Conservation (phyloP, 2,329 filamentous ascomycete species). For the Botrytis tulipae region DNA sequence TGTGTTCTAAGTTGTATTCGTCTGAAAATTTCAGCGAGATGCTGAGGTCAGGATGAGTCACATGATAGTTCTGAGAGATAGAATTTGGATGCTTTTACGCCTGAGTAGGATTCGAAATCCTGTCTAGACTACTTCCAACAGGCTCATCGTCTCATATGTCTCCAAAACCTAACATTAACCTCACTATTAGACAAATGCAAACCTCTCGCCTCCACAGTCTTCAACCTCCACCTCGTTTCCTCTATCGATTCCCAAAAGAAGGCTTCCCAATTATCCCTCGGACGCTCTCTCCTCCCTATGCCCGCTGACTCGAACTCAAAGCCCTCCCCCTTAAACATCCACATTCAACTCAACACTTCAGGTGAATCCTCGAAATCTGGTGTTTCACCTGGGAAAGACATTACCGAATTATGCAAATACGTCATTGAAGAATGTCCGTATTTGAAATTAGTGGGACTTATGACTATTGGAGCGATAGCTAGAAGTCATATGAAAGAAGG, state of each 20-base stretch:
- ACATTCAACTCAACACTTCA: constrained; percentile 94
- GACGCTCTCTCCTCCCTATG: constrained; percentile 58
- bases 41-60: constrained; percentile 2
- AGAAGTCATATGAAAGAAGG: constrained; percentile 67
- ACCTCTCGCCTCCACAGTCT: constrained; percentile 74
- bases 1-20: too few species aligned
- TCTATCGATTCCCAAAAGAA: constrained; percentile 89
- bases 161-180: neutral
- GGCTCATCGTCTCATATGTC: neutral
- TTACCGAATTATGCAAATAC: constrained; percentile 64
- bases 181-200: constrained; percentile 74
- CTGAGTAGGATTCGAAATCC: neutral
- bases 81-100: neutral
- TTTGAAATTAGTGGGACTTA: constrained; percentile 75
- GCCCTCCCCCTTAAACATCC: constrained; percentile 51
- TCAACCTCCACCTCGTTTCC: constrained; percentile 88
- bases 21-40: too few species aligned
- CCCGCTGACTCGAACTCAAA: constrained; percentile 38
- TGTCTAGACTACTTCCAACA: neutral
- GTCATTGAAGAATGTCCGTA: constrained; percentile 70
- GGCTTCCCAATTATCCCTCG: constrained; percentile 74
- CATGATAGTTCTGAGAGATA: neutral
- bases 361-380: constrained; percentile 85
- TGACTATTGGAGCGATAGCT: constrained; percentile 97
- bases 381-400: constrained; percentile 63